Conservation (phyloP, 73 alveolate genomes). For the Tetrahymena malaccensis region DNA sequence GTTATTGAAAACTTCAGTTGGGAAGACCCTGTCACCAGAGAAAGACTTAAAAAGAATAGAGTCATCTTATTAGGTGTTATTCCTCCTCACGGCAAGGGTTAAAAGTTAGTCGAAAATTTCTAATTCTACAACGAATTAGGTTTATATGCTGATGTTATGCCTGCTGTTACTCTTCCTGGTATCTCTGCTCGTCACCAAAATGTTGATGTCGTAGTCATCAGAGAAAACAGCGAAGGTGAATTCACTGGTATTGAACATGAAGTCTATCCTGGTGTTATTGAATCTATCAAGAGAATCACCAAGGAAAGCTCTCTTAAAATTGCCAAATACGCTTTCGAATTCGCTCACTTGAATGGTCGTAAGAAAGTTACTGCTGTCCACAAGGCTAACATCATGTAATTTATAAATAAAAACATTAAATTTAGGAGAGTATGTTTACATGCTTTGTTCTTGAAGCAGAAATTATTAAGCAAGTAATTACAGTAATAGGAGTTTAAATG, state of each 20-base stretch:
- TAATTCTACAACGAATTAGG: slow-evolving; percentile 47
- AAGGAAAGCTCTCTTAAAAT: slow-evolving; percentile 42
- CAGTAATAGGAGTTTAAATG: not conserved
- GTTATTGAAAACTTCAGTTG: slow-evolving; percentile 44
- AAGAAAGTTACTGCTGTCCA: slow-evolving; percentile 69
- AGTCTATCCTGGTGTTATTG: slow-evolving; percentile 65
- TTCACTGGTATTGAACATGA: slow-evolving; percentile 69
- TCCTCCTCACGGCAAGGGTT: slow-evolving; percentile 35
- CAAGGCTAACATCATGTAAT: slow-evolving; percentile 61
- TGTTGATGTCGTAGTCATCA: slow-evolving; percentile 53
- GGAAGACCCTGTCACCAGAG: slow-evolving; percentile 36
- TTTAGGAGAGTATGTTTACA: not conserved
- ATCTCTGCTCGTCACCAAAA: slow-evolving; percentile 48
- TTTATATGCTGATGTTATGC: slow-evolving; percentile 52
- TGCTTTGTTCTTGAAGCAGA: not conserved
- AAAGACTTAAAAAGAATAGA: slow-evolving; percentile 25
- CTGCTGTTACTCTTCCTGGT: slow-evolving; percentile 61
- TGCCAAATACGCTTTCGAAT: slow-evolving; percentile 69
- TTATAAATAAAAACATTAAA: not conserved
- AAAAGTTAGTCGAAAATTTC: slow-evolving; percentile 43
- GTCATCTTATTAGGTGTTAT: slow-evolving; percentile 58
- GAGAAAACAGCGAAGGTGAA: slow-evolving; percentile 69
- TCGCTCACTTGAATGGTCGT: slow-evolving; percentile 59
- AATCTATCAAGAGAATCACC: slow-evolving; percentile 58
- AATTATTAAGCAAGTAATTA: not conserved